Evolutionary conservation across 805 yeast genomes (phyloP).

Genomic region (Candida lessepsii): DNA sequence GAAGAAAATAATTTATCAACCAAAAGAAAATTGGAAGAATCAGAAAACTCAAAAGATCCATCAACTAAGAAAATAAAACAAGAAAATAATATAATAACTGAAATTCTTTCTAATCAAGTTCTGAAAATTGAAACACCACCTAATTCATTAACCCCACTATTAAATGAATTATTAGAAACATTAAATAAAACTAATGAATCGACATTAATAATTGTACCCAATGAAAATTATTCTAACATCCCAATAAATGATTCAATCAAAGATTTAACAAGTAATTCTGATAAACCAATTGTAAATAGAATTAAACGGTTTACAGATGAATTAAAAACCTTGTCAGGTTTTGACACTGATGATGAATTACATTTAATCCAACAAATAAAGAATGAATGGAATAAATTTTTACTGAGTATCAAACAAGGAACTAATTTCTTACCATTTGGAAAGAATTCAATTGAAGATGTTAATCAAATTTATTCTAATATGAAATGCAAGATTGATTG

Average conservation of each 20-base stretch:
- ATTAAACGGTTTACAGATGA: neutral
- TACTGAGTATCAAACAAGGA: no score
- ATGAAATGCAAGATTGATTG: neutral
- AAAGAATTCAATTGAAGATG: neutral
- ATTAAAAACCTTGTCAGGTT: neutral
- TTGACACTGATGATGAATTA: no score
- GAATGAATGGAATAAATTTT: no score
- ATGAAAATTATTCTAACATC: slow-evolving; percentile 5
- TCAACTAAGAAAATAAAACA: neutral
- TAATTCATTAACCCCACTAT: neutral
- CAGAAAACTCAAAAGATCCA: no score
- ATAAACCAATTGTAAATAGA: neutral
- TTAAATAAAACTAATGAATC: slow-evolving; percentile 7
- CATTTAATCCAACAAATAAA: no score
- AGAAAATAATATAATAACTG: neutral
- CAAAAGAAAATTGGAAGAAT: no score
- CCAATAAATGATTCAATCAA: neutral
- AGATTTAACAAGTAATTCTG: neutral
- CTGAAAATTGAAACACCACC: slow-evolving; percentile 4
- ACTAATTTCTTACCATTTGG: no score
- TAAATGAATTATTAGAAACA: neutral
- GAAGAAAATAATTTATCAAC: no score
- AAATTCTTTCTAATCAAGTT: neutral
- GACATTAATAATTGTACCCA: slow-evolving; percentile 11
- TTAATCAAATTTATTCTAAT: neutral